Conservation (phyloP, 75 land plant genomes). For the Pinus tabuliformis region DNA sequence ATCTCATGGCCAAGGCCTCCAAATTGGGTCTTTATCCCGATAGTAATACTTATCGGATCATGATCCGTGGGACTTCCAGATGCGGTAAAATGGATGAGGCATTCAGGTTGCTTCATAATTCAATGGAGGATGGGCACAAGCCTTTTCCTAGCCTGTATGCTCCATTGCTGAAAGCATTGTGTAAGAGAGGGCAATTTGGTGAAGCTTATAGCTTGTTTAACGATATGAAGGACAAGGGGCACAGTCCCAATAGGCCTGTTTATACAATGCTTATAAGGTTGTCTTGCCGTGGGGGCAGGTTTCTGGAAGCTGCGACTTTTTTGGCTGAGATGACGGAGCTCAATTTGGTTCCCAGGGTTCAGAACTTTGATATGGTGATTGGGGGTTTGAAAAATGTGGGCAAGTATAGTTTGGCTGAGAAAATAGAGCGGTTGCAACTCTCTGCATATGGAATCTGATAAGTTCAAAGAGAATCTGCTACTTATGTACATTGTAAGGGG, state of each 20-base stretch:
- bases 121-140: conserved; percentile 53
- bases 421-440: conserved; percentile 55
- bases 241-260: conserved; percentile 57
- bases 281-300: conserved; percentile 58
- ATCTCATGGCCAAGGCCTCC: conserved; percentile 31
- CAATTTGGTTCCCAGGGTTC: conserved; percentile 39
- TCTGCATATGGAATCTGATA: conserved; percentile 10
- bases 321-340: conserved; percentile 68
- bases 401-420: conserved; percentile 53
- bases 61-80: conserved; percentile 44
- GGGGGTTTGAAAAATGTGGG: conserved; percentile 67
- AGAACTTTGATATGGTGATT: conserved; percentile 63
- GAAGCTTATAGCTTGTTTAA: conserved; percentile 70
- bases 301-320: conserved; percentile 60
- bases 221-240: conserved; percentile 58
- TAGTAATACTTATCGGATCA: conserved; percentile 41
- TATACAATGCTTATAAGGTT: conserved; percentile 65
- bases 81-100: conserved; percentile 53
- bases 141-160: conserved; percentile 77
- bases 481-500: too few relatives aligned
- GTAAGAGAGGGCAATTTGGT: conserved; percentile 50
- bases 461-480: not conserved
- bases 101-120: conserved; percentile 36
- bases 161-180: conserved; percentile 54
- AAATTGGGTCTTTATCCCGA: conserved; percentile 47